Base-by-base conservation (phyloP, 805 yeast genomes). In the Nematodospora valgi region DNA sequence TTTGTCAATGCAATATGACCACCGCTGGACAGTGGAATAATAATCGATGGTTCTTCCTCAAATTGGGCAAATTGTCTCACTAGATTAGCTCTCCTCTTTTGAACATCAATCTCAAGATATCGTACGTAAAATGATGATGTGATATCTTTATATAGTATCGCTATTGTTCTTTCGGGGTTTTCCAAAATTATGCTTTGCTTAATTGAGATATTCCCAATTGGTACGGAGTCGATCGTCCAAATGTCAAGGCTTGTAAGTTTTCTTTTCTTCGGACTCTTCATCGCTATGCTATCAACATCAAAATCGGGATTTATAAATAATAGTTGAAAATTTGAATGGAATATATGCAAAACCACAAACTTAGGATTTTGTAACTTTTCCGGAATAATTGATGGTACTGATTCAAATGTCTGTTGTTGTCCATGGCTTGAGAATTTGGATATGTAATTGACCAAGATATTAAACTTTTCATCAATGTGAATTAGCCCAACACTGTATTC, bases 151-250 rank as follows among this genome's bases (percentile, higher is more conserved):
- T 38, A 38, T 14, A 34, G 20, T 15, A 38, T 29, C 6, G 36
- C 34, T 2, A 38, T 21, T 23, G 34, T 7, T 11, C n/a, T 14
- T 13, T 34, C 32, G 2, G 38, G 36, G 8, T 33, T 15, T 2
- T 8, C 6, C 11, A 38, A 13, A 5, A 27, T 16, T 3, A 26
- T 25, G 6, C 34, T 25, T 11, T 28, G 27, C 31, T 29, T 22
- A 10, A 35, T 30, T 23, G 34, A 16, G 10, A 38, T 35, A 12
- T 23, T 29, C 12, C 42, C 42, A 15, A 35, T 18, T 19, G 38
- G 23, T 4, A 24, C 7, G 5, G 30, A 12, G 7, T 13, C 18
- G 3, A 32, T 16, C 6, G 27, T 17, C 16, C 22, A 24, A 7
- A 19, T 8, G 16, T 27, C 20, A 7, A 17, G 11, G 4, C 2